Conservation (phyloP, 768 basidiomycete species). For the Trametes coccinea region DNA sequence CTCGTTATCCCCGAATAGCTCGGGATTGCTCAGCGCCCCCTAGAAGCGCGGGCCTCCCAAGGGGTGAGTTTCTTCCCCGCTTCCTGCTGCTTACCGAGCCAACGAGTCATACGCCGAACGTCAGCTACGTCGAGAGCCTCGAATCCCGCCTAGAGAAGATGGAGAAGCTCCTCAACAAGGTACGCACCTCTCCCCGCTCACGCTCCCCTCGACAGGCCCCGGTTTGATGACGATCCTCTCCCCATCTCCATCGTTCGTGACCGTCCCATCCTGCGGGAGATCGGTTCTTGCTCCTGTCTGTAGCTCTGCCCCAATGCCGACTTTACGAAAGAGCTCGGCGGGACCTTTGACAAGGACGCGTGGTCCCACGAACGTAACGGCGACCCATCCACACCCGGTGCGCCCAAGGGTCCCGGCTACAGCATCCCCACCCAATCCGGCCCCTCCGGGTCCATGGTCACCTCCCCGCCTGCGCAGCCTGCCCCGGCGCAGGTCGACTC, state of each 20-base stretch:
- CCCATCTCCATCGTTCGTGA: not conserved
- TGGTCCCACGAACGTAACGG: constrained; percentile 32
- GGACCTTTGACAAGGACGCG: constrained; percentile 40
- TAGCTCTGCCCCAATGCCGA: constrained; percentile 69
- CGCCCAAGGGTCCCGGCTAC: constrained; percentile 2
- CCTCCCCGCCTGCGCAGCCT: constrained; percentile 19
- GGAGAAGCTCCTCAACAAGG: constrained; percentile 40
- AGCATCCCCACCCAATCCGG: constrained; percentile 23
- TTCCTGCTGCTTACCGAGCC: not conserved
- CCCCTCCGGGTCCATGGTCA: constrained; percentile 13
- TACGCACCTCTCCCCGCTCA: constrained; percentile 20
- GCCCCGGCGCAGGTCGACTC: constrained; percentile 19
- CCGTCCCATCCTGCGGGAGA: too few species aligned
- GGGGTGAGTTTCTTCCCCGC: constrained; percentile 41
- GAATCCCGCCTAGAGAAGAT: constrained; percentile 46
- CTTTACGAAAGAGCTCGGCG: constrained; percentile 58
- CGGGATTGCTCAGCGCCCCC: not conserved
- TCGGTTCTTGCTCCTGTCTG: too few species aligned
- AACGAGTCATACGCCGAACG: not conserved
- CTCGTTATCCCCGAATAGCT: not conserved
- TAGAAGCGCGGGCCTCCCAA: constrained; percentile 62
- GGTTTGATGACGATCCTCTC: not conserved
- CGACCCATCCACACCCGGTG: constrained; percentile 22
- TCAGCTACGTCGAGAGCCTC: constrained; percentile 40
- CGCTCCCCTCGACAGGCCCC: not conserved